These are phyloP conservation scores for Dionaea muscipula DNA, from an alignment of 179 eudicot genomes.

Conservation along the genomic window DNA sequence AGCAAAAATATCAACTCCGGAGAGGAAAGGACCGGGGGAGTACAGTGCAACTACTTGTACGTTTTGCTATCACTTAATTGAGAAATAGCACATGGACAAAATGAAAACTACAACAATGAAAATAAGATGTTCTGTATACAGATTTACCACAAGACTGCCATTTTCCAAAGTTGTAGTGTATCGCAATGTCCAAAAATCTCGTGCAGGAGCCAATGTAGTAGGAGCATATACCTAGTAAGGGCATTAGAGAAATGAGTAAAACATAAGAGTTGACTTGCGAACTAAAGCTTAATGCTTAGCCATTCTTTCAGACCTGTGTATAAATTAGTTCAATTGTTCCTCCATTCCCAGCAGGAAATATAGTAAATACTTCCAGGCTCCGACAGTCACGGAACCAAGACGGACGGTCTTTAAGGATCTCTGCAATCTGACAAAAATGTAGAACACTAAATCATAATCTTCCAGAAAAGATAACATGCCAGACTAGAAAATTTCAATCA, in stretches of 20 bases:
- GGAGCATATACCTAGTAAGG: constrained; percentile 72
- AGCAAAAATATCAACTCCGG: too few relatives aligned
- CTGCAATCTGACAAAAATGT: constrained; percentile 48
- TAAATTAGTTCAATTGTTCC: constrained; percentile 83
- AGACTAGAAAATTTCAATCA: too few relatives aligned
- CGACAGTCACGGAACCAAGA: constrained; percentile 96
- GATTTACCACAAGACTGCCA: constrained; percentile 86
- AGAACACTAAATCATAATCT: not conserved
- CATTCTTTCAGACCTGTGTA: constrained; percentile 47
- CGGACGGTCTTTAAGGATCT: constrained; percentile 91
- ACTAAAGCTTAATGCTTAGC: not conserved
- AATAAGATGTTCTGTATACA: constrained; percentile 1
- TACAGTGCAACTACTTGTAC: too few relatives aligned
- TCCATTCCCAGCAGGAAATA: constrained; percentile 82
- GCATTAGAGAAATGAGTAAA: not conserved
- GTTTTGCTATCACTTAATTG: too few relatives aligned
- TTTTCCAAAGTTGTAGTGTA: constrained; percentile 75
- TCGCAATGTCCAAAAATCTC: constrained; percentile 91
- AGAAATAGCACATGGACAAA: too few relatives aligned
- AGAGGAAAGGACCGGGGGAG: too few relatives aligned
- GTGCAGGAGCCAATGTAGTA: constrained; percentile 87
- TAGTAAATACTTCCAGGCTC: constrained; percentile 71
- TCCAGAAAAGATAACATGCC: not conserved
- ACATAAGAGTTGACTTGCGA: not conserved
- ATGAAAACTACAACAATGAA: not conserved